phyloP scores from a whole-genome alignment of 805 yeast species.

The Lipomyces mesembrius region DNA sequence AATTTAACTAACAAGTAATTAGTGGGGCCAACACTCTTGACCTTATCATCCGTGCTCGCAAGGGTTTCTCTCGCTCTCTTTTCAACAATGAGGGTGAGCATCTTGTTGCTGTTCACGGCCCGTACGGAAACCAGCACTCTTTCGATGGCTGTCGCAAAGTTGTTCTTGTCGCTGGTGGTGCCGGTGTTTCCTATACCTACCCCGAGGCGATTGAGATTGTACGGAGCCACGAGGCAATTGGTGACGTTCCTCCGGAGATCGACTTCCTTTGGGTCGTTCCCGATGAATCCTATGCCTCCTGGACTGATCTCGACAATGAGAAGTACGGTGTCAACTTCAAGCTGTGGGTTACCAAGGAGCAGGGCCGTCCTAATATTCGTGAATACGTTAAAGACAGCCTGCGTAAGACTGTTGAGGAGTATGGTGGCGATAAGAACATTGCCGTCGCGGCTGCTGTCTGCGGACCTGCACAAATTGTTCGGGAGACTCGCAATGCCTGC shows the following conservation, averaged over 20 bases:
- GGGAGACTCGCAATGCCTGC: slow-evolving; percentile 41
- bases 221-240: slow-evolving; percentile 27
- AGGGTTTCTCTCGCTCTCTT: slow-evolving; percentile 42
- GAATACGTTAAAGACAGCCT: slow-evolving; percentile 33
- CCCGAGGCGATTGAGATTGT: slow-evolving; percentile 38
- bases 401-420: slow-evolving; percentile 28
- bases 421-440: slow-evolving; percentile 31
- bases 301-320: slow-evolving; percentile 41
- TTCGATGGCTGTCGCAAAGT: slow-evolving; percentile 38
- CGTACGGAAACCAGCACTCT: slow-evolving; percentile 31
- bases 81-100: slow-evolving; percentile 35
- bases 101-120: slow-evolving; percentile 36
- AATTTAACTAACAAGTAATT: neutral
- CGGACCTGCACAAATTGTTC: slow-evolving; percentile 43
- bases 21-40: slow-evolving; percentile 39
- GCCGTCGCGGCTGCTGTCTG: slow-evolving; percentile 41
- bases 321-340: slow-evolving; percentile 38
- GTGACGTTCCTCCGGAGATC: slow-evolving; percentile 36
- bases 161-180: slow-evolving; percentile 44
- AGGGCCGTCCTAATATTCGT: slow-evolving; percentile 42
- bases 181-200: slow-evolving; percentile 45
- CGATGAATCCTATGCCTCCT: slow-evolving; percentile 36
- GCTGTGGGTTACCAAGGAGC: slow-evolving; percentile 43
- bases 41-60: slow-evolving; percentile 43
- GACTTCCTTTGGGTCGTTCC: slow-evolving; percentile 45